phyloP scores from a whole-genome alignment of 768 basidiomycete species.

The Boletus rubroflammeus region DNA sequence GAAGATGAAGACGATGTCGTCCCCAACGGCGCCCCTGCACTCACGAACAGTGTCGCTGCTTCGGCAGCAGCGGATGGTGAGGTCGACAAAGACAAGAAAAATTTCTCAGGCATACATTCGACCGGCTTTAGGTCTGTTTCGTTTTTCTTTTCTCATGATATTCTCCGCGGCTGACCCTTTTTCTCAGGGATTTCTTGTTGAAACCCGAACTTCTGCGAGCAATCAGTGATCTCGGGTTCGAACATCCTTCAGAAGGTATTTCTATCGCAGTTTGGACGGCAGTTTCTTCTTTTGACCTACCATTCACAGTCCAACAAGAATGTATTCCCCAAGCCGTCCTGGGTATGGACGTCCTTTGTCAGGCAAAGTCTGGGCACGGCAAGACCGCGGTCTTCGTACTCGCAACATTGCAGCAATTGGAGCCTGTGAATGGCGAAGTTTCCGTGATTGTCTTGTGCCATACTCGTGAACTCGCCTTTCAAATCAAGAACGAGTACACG shows the following conservation, averaged over 20 bases:
- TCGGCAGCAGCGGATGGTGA: slow-evolving; percentile 45
- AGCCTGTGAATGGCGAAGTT: slow-evolving; percentile 97
- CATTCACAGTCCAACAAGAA: slow-evolving; percentile 88
- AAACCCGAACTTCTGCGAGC: slow-evolving; percentile 96
- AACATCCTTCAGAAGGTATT: slow-evolving; percentile 97
- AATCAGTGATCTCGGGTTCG: slow-evolving; percentile 99
- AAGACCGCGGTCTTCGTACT: slow-evolving; percentile 99
- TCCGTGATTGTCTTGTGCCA: slow-evolving; percentile 98
- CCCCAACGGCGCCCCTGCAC: slow-evolving; percentile 50
- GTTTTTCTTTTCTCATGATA: slow-evolving; percentile 2
- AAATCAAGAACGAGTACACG: slow-evolving; percentile 99
- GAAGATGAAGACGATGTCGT: slow-evolving; percentile 85
- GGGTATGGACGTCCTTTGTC: slow-evolving; percentile 99
- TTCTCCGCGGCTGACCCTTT: slow-evolving; percentile 5
- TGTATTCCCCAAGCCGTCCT: slow-evolving; percentile 99
- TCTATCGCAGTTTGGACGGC: background rate
- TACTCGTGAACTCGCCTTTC: slow-evolving; percentile 98
- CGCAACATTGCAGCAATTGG: slow-evolving; percentile 95
- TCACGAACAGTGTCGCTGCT: slow-evolving; percentile 48
- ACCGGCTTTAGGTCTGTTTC: slow-evolving; percentile 88
- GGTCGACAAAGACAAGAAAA: slow-evolving; percentile 87
- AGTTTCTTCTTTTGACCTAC: background rate
- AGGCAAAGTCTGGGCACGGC: slow-evolving; percentile 98
- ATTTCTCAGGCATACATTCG: slow-evolving; percentile 99
- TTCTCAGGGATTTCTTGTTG: slow-evolving; percentile 86